A percentile compares a stretch with the other conserved stretches of the same genome.
Evolutionary conservation across 106 monocot genomes (phyloP).

Genomic region (Narthecium ossifragum): DNA sequence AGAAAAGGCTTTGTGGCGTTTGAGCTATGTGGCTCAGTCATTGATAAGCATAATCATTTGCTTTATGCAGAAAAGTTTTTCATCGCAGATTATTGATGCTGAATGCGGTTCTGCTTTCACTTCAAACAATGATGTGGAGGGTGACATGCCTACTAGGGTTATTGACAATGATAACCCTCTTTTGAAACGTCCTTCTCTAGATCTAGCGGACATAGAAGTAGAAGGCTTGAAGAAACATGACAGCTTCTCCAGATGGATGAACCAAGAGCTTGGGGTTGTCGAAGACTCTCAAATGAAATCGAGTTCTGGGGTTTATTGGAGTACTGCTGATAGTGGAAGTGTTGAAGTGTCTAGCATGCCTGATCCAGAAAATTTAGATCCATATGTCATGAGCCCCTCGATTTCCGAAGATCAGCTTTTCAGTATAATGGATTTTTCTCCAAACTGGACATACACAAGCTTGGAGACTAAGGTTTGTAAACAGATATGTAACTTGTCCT

Average conservation of each 20-base stretch:
- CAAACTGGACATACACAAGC: slow-evolving; percentile 47
- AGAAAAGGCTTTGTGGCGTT: too few species aligned
- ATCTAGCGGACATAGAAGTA: slow-evolving; percentile 34
- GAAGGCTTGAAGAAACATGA: slow-evolving; percentile 85
- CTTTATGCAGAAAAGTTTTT: too few species aligned
- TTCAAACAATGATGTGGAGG: background rate
- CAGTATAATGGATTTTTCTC: slow-evolving; percentile 73
- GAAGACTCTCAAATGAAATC: slow-evolving; percentile 51
- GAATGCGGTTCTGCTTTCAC: slow-evolving; percentile 9
- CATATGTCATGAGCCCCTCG: slow-evolving; percentile 50
- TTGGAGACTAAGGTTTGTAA: background rate
- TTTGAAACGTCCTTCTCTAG: slow-evolving; percentile 56
- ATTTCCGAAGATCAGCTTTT: slow-evolving; percentile 81
- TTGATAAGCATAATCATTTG: too few species aligned
- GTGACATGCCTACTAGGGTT: background rate
- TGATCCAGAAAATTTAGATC: slow-evolving; percentile 41
- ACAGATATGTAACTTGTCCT: background rate
- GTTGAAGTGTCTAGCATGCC: slow-evolving; percentile 52
- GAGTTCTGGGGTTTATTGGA: slow-evolving; percentile 56
- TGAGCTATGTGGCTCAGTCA: too few species aligned
- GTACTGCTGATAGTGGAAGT: slow-evolving; percentile 42
- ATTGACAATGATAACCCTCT: slow-evolving; percentile 10
- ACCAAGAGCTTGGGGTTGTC: slow-evolving; percentile 80
- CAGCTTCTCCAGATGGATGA: slow-evolving; percentile 95
- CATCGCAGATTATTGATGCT: slow-evolving; percentile 15